Conservation (phyloP, 2,329 filamentous ascomycete species). For the Ramularia endophylla region DNA sequence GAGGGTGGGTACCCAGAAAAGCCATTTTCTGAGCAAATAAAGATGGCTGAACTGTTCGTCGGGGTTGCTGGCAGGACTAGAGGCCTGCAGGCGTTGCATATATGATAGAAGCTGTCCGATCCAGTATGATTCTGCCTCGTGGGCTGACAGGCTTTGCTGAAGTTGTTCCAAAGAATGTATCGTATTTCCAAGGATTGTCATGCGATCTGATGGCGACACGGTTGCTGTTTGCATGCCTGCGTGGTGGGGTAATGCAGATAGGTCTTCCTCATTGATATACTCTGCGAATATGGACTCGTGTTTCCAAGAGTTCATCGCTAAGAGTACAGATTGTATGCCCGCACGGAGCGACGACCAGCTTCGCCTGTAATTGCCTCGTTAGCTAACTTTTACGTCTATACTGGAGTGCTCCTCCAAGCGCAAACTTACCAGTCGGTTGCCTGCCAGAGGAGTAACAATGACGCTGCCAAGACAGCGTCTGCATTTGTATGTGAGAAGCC, state of each 20-base stretch:
- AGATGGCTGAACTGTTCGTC: slow-evolving; percentile 86
- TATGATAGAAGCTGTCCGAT: slow-evolving; percentile 44
- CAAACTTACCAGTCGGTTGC: slow-evolving; percentile 80
- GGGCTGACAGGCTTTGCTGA: slow-evolving; percentile 37
- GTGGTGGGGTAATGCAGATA: slow-evolving; percentile 16
- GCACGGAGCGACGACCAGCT: slow-evolving; percentile 92
- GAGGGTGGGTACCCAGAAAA: slow-evolving; percentile 90
- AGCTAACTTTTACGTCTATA: not conserved
- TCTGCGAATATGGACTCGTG: slow-evolving; percentile 81
- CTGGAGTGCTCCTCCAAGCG: not conserved
- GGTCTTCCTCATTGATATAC: slow-evolving; percentile 68
- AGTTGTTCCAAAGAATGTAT: slow-evolving; percentile 39
- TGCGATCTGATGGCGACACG: slow-evolving; percentile 17
- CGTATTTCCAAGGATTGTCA: slow-evolving; percentile 34
- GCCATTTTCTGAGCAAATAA: slow-evolving; percentile 81
- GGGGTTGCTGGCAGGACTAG: slow-evolving; percentile 45
- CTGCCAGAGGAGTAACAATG: slow-evolving; percentile 91
- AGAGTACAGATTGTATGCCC: slow-evolving; percentile 82
- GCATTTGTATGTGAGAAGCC: slow-evolving; percentile 80
- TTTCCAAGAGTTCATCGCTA: slow-evolving; percentile 83
- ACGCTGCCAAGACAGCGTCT: slow-evolving; percentile 86
- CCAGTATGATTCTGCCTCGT: slow-evolving; percentile 45
- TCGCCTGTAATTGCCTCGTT: slow-evolving; percentile 52
- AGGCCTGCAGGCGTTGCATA: slow-evolving; percentile 39
- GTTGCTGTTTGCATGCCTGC: too few species aligned